Evolutionary conservation across 805 yeast genomes (phyloP).

Genomic region (Candida insectorum): DNA sequence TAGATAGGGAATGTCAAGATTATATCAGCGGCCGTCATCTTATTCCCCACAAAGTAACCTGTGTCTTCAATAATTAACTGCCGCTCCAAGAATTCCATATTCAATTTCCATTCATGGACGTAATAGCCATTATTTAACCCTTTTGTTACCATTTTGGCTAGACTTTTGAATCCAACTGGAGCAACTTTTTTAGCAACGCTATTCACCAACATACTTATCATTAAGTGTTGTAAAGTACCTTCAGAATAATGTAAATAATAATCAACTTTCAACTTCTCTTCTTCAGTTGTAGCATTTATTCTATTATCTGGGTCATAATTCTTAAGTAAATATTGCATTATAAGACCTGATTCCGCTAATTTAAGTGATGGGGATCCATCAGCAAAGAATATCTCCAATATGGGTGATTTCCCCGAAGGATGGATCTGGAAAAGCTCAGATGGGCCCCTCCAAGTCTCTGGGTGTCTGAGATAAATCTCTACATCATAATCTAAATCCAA

Average conservation of each 20-base stretch:
- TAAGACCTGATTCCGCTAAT: slow-evolving; percentile 37
- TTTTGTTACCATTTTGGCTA: slow-evolving; percentile 42
- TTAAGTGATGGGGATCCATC: slow-evolving; percentile 33
- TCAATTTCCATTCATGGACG: slow-evolving; percentile 40
- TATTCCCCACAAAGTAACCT: slow-evolving; percentile 36
- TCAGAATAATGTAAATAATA: slow-evolving; percentile 58
- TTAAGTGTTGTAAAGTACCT: slow-evolving; percentile 55
- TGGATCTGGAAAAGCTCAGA: slow-evolving; percentile 49
- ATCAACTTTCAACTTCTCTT: slow-evolving; percentile 44
- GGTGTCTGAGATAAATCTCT: slow-evolving; percentile 49
- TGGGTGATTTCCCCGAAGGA: slow-evolving; percentile 64
- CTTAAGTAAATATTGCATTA: slow-evolving; percentile 33
- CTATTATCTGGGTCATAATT: slow-evolving; percentile 30
- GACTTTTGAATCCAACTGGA: slow-evolving; percentile 46
- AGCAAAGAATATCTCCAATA: slow-evolving; percentile 41
- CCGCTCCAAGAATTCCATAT: slow-evolving; percentile 28
- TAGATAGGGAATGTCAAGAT: slow-evolving; percentile 34
- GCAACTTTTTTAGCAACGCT: slow-evolving; percentile 38
- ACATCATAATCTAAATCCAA: slow-evolving; percentile 53
- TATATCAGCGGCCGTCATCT: slow-evolving; percentile 37
- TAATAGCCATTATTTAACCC: slow-evolving; percentile 49
- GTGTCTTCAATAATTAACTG: slow-evolving; percentile 22
- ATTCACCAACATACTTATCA: slow-evolving; percentile 37
- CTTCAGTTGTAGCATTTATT: slow-evolving; percentile 26
- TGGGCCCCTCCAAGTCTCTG: slow-evolving; percentile 43